A percentile compares a stretch with the other conserved stretches of the same genome.
phyloP scores from a whole-genome alignment of 306 rosid species.

The Fragaria ananassa region DNA sequence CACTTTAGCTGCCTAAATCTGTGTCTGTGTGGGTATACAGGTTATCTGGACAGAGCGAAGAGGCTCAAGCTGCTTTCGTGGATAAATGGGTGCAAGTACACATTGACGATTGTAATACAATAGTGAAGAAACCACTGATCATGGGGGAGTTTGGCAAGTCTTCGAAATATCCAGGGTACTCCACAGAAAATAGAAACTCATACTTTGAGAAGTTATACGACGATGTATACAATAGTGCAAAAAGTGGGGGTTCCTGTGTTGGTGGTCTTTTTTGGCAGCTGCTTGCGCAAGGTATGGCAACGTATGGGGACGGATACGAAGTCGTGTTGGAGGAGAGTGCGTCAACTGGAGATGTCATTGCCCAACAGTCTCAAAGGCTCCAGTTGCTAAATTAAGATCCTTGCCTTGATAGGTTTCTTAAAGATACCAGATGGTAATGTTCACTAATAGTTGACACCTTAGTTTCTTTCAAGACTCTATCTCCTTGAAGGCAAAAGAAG shows the following conservation, averaged over 20 bases:
- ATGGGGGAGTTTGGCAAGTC: conserved; percentile 46
- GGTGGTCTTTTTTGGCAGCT: conserved; percentile 55
- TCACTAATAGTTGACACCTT: no score
- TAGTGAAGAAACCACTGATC: conserved; percentile 27
- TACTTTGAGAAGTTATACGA: conserved; percentile 35
- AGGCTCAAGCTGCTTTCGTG: conserved; percentile 31
- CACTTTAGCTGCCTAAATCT: neutral
- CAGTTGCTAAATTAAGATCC: neutral
- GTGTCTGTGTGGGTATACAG: conserved; percentile 9
- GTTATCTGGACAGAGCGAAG: conserved; percentile 35
- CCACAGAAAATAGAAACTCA: conserved; percentile 17
- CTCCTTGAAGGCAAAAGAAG: no score
- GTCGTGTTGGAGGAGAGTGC: conserved; percentile 40
- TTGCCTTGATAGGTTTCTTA: no score
- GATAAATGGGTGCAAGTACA: conserved; percentile 20
- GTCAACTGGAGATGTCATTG: conserved; percentile 29
- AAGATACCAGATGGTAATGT: no score
- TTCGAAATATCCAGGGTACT: conserved; percentile 28
- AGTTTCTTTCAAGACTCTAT: no score
- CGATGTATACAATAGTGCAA: conserved; percentile 32
- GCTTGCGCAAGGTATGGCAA: conserved; percentile 43
- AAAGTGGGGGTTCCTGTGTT: conserved; percentile 33
- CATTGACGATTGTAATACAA: conserved; percentile 14
- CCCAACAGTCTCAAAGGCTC: conserved; percentile 32
- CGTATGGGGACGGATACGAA: conserved; percentile 41